Evolutionary conservation across 768 basidiomycete genomes (phyloP).

Genomic region (Polyporus arcularius): DNA sequence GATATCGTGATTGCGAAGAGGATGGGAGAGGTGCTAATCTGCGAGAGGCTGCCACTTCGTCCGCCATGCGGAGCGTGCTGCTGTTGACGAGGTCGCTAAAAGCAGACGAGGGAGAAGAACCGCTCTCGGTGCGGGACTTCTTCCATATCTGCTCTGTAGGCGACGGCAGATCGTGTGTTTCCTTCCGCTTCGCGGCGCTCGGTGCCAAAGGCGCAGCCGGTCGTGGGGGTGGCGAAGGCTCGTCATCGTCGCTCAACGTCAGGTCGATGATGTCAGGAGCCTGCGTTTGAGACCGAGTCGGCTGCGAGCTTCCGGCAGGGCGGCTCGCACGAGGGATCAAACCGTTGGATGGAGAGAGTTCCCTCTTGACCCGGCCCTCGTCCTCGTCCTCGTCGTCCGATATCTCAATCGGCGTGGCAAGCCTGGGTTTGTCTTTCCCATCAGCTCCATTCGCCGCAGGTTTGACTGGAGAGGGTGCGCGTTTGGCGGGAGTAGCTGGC

Average conservation of each 20-base stretch:
- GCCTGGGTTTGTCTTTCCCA: slow-evolving; percentile 46
- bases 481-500: slow-evolving; percentile 11
- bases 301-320: slow-evolving; percentile 16
- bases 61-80: neutral
- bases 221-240: slow-evolving; percentile 22
- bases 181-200: slow-evolving; percentile 56
- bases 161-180: slow-evolving; percentile 50
- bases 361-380: slow-evolving; percentile 72
- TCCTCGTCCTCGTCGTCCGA: slow-evolving; percentile 69
- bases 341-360: slow-evolving; percentile 62
- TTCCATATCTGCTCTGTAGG: slow-evolving; percentile 77
- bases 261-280: slow-evolving; percentile 75
- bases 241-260: slow-evolving; percentile 81
- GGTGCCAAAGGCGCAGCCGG: slow-evolving; percentile 8
- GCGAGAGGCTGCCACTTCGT: neutral
- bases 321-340: slow-evolving; percentile 7
- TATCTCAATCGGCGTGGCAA: slow-evolving; percentile 60
- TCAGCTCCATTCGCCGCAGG: slow-evolving; percentile 27
- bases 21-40: neutral
- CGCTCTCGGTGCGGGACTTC: slow-evolving; percentile 48
- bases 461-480: slow-evolving; percentile 25
- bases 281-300: slow-evolving; percentile 29
- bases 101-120: slow-evolving; percentile 13
- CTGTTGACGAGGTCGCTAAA: neutral
- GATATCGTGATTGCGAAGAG: slow-evolving; percentile 12